A percentile compares a stretch with the other conserved stretches of the same genome.
Evolutionary conservation across 1,284 basidiomycete species (phyloP).

Genomic region (Trametes sp.): DNA sequence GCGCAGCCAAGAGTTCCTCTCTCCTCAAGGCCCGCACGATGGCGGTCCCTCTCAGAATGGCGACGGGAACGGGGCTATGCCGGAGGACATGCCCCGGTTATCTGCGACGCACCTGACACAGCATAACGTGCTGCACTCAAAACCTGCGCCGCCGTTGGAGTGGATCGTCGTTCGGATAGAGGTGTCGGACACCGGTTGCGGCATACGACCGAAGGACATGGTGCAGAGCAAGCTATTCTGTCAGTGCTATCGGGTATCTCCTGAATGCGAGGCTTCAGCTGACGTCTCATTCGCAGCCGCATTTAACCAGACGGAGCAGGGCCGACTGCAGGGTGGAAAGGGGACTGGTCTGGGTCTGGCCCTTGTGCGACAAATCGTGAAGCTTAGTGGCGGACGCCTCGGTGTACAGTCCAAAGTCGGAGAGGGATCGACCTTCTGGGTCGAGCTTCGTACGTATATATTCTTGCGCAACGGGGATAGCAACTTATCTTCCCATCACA

Average conservation of each 20-base stretch:
- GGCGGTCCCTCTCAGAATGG: constrained; percentile 5
- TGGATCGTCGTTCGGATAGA: constrained; percentile 82
- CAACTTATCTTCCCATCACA: constrained; percentile 3
- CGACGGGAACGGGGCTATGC: constrained; percentile 17
- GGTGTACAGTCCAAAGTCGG: constrained; percentile 73
- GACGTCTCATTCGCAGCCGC: constrained; percentile 53
- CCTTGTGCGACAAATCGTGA: constrained; percentile 90
- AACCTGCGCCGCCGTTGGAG: constrained; percentile 49
- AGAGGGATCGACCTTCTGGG: constrained; percentile 79
- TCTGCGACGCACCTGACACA: constrained; percentile 56
- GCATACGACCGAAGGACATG: constrained; percentile 78
- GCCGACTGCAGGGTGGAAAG: constrained; percentile 84
- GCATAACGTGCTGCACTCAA: constrained; percentile 55
- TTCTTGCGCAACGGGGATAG: too few species aligned
- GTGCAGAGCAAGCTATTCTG: constrained; percentile 78
- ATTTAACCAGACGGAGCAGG: constrained; percentile 83
- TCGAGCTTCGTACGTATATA: constrained; percentile 65
- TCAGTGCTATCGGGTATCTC: constrained; percentile 47
- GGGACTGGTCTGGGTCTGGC: constrained; percentile 90
- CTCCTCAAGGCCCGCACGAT: not conserved
- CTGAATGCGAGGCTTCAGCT: not conserved
- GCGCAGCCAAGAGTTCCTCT: constrained; percentile 3
- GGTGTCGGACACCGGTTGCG: constrained; percentile 82
- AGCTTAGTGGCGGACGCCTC: constrained; percentile 80
- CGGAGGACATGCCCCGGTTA: constrained; percentile 41